phyloP scores from a whole-genome alignment of 176 grass and related monocot species.

The Eremochloa ophiuroides region DNA sequence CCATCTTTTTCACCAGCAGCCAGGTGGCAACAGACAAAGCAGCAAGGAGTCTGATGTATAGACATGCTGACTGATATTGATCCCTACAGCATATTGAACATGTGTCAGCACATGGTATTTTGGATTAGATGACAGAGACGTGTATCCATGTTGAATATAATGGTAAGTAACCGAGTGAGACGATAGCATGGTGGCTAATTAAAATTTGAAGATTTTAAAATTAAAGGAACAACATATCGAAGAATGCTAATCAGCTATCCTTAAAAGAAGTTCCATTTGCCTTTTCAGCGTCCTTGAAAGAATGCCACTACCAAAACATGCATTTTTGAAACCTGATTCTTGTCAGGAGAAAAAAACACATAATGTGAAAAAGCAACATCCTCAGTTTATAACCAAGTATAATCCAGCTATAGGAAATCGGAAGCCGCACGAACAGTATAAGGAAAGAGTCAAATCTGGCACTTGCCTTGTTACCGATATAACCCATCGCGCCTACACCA shows the following conservation, averaged over 20 bases:
- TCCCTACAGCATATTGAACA: constrained; percentile 56
- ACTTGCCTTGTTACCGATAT: constrained; percentile 91
- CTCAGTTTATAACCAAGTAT: background rate
- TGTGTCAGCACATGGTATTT: background rate
- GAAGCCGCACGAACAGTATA: background rate
- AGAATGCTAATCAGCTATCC: background rate
- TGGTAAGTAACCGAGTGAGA: background rate
- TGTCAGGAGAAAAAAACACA: background rate
- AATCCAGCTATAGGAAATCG: background rate
- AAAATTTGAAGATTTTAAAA: constrained; percentile 9
- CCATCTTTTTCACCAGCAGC: constrained; percentile 80
- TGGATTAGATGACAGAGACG: background rate
- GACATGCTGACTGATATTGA: constrained; percentile 97
- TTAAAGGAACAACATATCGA: background rate
- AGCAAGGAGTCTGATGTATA: constrained; percentile 79
- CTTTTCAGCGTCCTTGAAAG: background rate
- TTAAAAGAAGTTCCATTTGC: background rate
- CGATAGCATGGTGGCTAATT: background rate
- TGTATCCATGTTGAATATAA: background rate
- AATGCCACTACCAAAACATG: background rate
- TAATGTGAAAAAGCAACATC: background rate
- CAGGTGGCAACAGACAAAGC: constrained; percentile 89
- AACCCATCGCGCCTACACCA: constrained; percentile 88
- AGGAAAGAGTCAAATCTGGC: constrained; percentile 13
- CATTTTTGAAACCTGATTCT: background rate